Evolutionary conservation across 176 grass and related monocot genomes (phyloP).

Genomic region (Oryza meyeriana): DNA sequence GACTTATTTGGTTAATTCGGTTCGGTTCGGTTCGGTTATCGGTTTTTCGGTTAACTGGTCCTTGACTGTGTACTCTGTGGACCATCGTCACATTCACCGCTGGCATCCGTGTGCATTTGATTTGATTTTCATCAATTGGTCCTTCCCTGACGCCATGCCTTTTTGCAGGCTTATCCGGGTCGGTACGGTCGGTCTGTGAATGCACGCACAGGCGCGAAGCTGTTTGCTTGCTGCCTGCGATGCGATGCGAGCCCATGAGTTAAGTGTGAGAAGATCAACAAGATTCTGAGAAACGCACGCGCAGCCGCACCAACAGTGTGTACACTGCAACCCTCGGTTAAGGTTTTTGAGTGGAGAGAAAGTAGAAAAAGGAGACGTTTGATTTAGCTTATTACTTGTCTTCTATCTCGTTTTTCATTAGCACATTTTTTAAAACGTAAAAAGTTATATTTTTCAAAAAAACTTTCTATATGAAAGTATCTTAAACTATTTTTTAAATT

Average conservation of each 20-base stretch:
- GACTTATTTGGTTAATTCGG: too few species aligned
- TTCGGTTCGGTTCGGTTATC: too few species aligned
- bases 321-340: too few species aligned
- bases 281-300: not conserved
- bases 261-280: not conserved
- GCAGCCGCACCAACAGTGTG: not conserved
- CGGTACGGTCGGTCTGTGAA: not conserved
- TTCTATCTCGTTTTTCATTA: too few species aligned
- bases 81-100: not conserved
- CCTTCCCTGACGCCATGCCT: slow-evolving; percentile 1
- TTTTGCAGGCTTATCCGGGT: not conserved
- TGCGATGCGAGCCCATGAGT: not conserved
- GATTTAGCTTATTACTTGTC: too few species aligned
- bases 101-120: not conserved
- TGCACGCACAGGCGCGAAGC: not conserved
- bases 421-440: too few species aligned
- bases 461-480: too few species aligned
- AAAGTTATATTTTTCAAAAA: too few species aligned
- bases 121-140: slow-evolving; percentile 1
- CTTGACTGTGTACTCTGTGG: not conserved
- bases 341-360: too few species aligned
- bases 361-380: too few species aligned
- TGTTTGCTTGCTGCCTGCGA: not conserved
- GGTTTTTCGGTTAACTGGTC: too few species aligned
- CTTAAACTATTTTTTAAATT: too few species aligned